Conservation (phyloP, 75 land plant genomes). For the Cunninghamia lanceolata region DNA sequence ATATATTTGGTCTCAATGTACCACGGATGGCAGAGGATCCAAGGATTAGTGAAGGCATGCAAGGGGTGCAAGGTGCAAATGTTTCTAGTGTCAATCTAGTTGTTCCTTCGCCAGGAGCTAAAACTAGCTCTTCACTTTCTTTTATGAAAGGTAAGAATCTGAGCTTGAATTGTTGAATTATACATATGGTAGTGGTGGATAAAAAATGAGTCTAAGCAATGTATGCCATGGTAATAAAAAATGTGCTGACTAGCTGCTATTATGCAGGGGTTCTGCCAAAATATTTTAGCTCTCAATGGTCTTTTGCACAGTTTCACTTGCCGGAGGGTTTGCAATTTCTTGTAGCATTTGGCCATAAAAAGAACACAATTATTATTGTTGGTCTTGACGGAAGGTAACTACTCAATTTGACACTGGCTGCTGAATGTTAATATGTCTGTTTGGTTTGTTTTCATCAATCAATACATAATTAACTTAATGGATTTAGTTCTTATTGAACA, state of each 20-base stretch:
- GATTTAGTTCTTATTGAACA: neutral
- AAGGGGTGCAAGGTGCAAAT: constrained; percentile 27
- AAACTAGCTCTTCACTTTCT: constrained; percentile 77
- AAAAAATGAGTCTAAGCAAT: neutral
- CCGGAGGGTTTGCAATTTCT: constrained; percentile 60
- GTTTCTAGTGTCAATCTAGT: constrained; percentile 42
- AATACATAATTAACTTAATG: neutral
- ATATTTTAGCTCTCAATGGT: constrained; percentile 94
- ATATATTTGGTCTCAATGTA: constrained; percentile 74
- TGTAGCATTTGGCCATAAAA: constrained; percentile 80
- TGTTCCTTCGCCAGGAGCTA: constrained; percentile 48
- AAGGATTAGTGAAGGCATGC: constrained; percentile 17
- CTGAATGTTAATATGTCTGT: neutral
- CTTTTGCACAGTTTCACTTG: constrained; percentile 82
- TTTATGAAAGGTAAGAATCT: constrained; percentile 84
- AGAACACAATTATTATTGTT: constrained; percentile 61
- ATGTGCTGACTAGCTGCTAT: neutral
- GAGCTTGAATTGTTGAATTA: neutral
- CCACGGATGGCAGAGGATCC: constrained; percentile 50
- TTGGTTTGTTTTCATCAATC: neutral
- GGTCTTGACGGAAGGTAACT: constrained; percentile 77
- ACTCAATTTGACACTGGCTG: neutral
- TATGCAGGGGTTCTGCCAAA: constrained; percentile 73
- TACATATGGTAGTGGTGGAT: neutral
- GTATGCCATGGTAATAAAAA: neutral